phyloP scores from a whole-genome alignment of 495 filamentous ascomycete genomes.

The Penicillium soppii region DNA sequence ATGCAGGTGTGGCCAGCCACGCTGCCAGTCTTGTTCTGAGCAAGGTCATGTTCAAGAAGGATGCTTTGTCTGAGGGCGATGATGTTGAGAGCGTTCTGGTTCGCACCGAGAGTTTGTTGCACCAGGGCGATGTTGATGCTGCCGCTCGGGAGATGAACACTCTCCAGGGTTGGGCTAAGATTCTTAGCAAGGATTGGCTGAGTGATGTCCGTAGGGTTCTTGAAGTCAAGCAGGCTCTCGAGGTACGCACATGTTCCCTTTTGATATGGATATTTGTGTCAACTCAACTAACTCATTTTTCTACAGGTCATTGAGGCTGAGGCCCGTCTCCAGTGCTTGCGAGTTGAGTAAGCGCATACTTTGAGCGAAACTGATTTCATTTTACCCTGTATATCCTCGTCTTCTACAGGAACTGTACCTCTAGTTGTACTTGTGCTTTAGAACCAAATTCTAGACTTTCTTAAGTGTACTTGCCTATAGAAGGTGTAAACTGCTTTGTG shows the following conservation, averaged over 20 bases:
- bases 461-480: slow-evolving; percentile 18
- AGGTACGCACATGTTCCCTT: slow-evolving; percentile 57
- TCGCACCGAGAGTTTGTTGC: slow-evolving; percentile 80
- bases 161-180: slow-evolving; percentile 90
- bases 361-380: slow-evolving; percentile 30
- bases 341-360: slow-evolving; percentile 45
- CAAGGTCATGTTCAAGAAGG: slow-evolving; percentile 92
- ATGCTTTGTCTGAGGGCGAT: slow-evolving; percentile 78
- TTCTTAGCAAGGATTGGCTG: slow-evolving; percentile 88
- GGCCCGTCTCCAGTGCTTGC: slow-evolving; percentile 49
- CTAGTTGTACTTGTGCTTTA: slow-evolving; percentile 45
- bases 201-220: slow-evolving; percentile 81
- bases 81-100: slow-evolving; percentile 94
- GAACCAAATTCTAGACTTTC: slow-evolving; percentile 44
- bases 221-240: slow-evolving; percentile 93
- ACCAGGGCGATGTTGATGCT: slow-evolving; percentile 87
- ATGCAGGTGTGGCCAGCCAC: slow-evolving; percentile 91
- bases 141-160: slow-evolving; percentile 95
- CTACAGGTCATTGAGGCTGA: slow-evolving; percentile 49
- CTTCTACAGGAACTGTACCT: slow-evolving; percentile 45
- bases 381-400: slow-evolving; percentile 37
- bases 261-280: background rate
- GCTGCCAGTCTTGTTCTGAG: slow-evolving; percentile 83
- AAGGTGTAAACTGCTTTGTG: background rate
- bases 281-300: slow-evolving; percentile 19